phyloP scores from a whole-genome alignment of 116 monocot species.

The Posidonia oceanica region DNA sequence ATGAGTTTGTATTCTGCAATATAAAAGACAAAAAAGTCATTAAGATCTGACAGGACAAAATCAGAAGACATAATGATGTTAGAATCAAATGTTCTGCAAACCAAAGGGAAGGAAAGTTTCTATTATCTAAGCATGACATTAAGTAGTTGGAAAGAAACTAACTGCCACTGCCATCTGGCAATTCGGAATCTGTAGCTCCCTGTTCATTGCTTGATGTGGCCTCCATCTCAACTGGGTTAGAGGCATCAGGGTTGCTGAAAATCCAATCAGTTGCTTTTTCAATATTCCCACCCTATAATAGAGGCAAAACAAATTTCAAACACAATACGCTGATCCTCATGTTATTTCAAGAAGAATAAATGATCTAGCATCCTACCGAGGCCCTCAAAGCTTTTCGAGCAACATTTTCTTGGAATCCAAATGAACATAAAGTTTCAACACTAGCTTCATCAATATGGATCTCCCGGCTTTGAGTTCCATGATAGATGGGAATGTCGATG shows the following conservation, averaged over 20 bases:
- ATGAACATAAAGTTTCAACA: constrained; percentile 69
- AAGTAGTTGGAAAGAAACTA: constrained; percentile 13
- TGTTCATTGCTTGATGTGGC: constrained; percentile 29
- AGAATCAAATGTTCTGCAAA: too few species aligned
- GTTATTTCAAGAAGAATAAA: not conserved
- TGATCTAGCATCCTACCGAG: constrained; percentile 45
- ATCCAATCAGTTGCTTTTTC: constrained; percentile 97
- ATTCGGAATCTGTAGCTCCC: constrained; percentile 20
- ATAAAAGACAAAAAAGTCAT: not conserved
- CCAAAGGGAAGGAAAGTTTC: not conserved
- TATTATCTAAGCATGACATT: too few species aligned
- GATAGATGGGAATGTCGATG: constrained; percentile 59
- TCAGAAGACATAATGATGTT: too few species aligned
- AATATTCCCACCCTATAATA: constrained; percentile 66
- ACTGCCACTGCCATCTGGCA: constrained; percentile 93
- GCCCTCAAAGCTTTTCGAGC: constrained; percentile 81
- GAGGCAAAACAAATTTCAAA: not conserved
- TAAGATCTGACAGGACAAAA: not conserved
- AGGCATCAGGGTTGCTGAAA: constrained; percentile 73
- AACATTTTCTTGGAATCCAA: constrained; percentile 82
- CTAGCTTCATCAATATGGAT: constrained; percentile 48
- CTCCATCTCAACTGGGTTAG: constrained; percentile 36
- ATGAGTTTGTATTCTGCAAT: constrained; percentile 70
- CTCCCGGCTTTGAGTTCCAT: constrained; percentile 19
- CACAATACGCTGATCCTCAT: not conserved